These are phyloP conservation scores for Diaporthe vexans DNA, from an alignment of 2,329 filamentous ascomycete genomes.

Conservation along the genomic window DNA sequence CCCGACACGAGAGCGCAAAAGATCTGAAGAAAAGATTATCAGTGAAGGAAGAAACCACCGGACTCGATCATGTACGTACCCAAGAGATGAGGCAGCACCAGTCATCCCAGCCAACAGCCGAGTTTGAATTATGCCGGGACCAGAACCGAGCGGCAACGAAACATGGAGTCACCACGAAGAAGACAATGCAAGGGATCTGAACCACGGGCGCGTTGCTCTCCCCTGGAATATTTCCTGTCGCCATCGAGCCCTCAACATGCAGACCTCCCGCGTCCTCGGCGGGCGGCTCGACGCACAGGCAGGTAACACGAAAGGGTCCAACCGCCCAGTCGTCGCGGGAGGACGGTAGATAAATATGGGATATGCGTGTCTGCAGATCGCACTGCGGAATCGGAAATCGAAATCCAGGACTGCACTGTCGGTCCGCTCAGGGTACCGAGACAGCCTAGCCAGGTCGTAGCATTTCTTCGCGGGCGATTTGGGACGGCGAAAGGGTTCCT, in stretches of 20 bases:
- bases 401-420: not conserved
- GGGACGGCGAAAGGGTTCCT: not conserved
- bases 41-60: not conserved
- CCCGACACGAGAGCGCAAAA: conserved; percentile 18
- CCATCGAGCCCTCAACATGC: not conserved
- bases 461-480: not conserved
- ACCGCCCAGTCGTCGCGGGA: not conserved
- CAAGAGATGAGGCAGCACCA: conserved; percentile 25
- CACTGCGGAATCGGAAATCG: not conserved
- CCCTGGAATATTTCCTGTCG: conserved; percentile 7
- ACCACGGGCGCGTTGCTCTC: conserved; percentile 23
- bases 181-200: conserved; percentile 28
- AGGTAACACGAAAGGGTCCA: not conserved
- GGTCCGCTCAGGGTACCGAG: conserved; percentile 4
- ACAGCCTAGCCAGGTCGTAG: not conserved
- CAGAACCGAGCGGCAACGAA: conserved; percentile 22
- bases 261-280: not conserved
- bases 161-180: conserved; percentile 15
- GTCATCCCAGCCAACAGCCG: conserved; percentile 22
- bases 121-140: conserved; percentile 17
- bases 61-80: not conserved
- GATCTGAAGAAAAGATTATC: not conserved
- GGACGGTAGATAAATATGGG: not conserved
- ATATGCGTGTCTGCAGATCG: not conserved
- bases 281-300: not conserved